These are phyloP conservation scores for Rosellinia necatrix DNA, from an alignment of 2,329 filamentous ascomycete genomes.

Conservation along the genomic window DNA sequence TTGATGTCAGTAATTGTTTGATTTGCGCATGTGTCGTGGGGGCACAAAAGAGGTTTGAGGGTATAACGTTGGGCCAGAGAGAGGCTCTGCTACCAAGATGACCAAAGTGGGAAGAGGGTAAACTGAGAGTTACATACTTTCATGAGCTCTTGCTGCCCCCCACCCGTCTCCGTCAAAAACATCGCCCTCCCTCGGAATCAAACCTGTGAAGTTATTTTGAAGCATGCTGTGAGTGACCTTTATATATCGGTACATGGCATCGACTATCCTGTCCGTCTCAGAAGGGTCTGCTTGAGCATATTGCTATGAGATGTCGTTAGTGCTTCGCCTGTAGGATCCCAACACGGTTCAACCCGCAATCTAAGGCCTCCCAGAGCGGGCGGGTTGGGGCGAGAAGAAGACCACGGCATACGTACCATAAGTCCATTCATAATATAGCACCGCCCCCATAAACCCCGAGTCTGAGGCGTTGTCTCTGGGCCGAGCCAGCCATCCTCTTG, in stretches of 20 bases:
- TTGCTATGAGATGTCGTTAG: constrained; percentile 41
- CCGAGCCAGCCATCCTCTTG: constrained; percentile 62
- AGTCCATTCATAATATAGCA: constrained; percentile 56
- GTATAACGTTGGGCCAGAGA: neutral
- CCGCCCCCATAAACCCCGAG: constrained; percentile 58
- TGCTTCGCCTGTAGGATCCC: neutral
- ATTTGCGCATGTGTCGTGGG: neutral
- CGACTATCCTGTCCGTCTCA: constrained; percentile 49
- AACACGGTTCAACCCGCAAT: neutral
- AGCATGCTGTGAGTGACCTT: constrained; percentile 59
- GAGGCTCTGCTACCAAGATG: neutral
- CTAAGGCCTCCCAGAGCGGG: too few relatives aligned
- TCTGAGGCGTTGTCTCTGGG: constrained; percentile 49
- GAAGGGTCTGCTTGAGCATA: constrained; percentile 53
- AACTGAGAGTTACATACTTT: constrained; percentile 33
- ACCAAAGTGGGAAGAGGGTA: neutral
- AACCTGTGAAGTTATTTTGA: constrained; percentile 55
- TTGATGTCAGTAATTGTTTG: neutral
- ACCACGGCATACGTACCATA: constrained; percentile 36
- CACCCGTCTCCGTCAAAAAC: constrained; percentile 45
- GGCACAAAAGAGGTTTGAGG: too few relatives aligned
- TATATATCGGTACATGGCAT: constrained; percentile 55
- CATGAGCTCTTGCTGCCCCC: constrained; percentile 45
- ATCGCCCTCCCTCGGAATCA: constrained; percentile 50
- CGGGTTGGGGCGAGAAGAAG: too few relatives aligned